A percentile compares a stretch with the other conserved stretches of the same genome.
Conservation (phyloP, 2,329 filamentous ascomycete genomes). For the Ascochyta lentis region DNA sequence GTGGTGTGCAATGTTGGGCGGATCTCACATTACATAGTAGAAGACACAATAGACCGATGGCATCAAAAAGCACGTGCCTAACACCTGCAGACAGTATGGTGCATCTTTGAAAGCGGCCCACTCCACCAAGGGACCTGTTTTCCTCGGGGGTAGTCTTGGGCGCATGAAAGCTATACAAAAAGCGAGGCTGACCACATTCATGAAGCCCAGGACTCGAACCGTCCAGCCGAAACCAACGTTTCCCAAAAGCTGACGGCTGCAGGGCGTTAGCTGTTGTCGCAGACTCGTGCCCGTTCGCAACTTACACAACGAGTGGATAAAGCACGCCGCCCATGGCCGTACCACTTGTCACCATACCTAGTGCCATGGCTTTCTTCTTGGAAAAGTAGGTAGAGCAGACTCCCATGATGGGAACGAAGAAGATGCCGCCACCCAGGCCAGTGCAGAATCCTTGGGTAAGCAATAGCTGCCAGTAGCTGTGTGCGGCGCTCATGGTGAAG, state of each 20-base stretch:
- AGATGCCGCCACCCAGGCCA: no score
- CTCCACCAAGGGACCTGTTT: constrained; percentile 61
- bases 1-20: not conserved
- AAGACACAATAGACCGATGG: constrained; percentile 64
- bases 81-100: constrained; percentile 59
- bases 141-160: constrained; percentile 58
- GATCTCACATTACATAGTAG: constrained; percentile 58
- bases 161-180: constrained; percentile 51
- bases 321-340: constrained; percentile 67
- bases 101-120: constrained; percentile 63
- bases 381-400: constrained; percentile 63
- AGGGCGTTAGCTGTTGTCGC: not conserved
- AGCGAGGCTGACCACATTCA: constrained; percentile 42
- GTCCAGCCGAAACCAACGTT: constrained; percentile 43
- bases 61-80: constrained; percentile 57
- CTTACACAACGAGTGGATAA: constrained; percentile 60
- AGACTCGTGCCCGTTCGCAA: not conserved
- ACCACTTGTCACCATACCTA: constrained; percentile 65
- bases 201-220: constrained; percentile 53
- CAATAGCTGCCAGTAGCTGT: no score
- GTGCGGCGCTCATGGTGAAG: no score
- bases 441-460: no score
- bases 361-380: constrained; percentile 62
- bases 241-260: constrained; percentile 56
- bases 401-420: constrained; percentile 43